Base-by-base conservation (phyloP, 352 stramenopile genomes). In the Globisporangium lucens region DNA sequence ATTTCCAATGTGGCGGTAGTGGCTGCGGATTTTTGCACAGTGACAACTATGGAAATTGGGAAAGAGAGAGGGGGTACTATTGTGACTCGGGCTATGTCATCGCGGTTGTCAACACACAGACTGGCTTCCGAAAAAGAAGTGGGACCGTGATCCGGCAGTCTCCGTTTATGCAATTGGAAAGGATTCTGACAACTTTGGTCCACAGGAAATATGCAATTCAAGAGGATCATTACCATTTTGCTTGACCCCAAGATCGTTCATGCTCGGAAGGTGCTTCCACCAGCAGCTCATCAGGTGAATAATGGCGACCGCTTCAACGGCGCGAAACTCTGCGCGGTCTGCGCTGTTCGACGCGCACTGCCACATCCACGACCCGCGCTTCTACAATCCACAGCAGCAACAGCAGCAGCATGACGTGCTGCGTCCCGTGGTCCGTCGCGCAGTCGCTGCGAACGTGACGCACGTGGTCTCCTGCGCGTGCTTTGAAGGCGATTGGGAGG, bases 401-500 rank as follows among this genome's bases (percentile, higher is more conserved):
- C n/a, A 12, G 30, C 59, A 53, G 65, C 69, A 47, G 13, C 9
- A 24, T 67, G 63, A 43, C 15, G 57, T 55, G 27, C 63, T 90
- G 3, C 51, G 73, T 27, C 53, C 30, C 2, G 75, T 93, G 22
- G 52, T 91, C 12, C 62, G 29, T 12, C 77, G 83, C 46, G 80
- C 83, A 0, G 47, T 46, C 2, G 67, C 65, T 20, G 64, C 62
- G 29, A 70, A 80, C 61, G 57, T 95, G 27, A 78, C 65, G n/a
- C 78, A 89, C 38, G 62, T 87, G 13, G 76, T 84, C 6, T 82
- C 77, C 8, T 93, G 87, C 52, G 82, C 85, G 12, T 93, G 83
- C 53, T 79, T 82, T 56, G 75, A 88, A 57, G 64, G 74, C 6
- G 83, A 93, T 52, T 95, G 85, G 87, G 46, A 55, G 0, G 57